Base-by-base conservation (phyloP, 2,329 filamentous ascomycete genomes). In the Rhynchosporium secalis region DNA sequence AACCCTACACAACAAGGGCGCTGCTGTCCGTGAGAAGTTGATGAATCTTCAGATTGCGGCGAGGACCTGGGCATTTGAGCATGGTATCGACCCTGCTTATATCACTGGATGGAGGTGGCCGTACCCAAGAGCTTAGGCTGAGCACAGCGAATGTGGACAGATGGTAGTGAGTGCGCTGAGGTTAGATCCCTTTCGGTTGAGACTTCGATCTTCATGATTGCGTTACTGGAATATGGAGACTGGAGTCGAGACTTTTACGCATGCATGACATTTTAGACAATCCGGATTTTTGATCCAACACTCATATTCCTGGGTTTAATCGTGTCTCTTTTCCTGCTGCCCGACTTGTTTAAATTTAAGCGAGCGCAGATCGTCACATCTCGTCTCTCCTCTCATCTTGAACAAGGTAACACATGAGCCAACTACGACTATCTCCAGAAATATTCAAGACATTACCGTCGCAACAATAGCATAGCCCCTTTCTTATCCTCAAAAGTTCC, bases 51-150 rank as follows among this genome's bases (percentile, higher is more conserved):
- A 89, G 78, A 85, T 91, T 68, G 77, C 78, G 56, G 86, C 86
- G 2, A 81, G 81, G 69, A 85, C 83, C 62, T 81, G 84, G 73
- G 88, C 88, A 0, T 91, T 85, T 69, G 87, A 91, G 78, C 80
- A 81, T 56, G 90, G 90, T 26, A 76, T 90, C 68, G 90, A 93
- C 75, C 87, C 88, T 0, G 63, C 63, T 1, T 65, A 67, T 20
- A 68, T 74, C 51, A 63, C 64, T 0, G 63, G 68, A 10, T 74
- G 72, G 72, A 67, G 45, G 20, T 74, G 72, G 72, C 71, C 72
- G 5, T 71, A 65, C 62, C 62, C 51, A 58, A 66, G 62, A 62
- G 45, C 38, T 8, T 58, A 58, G 41, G 36, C 5, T 15, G 45
- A 41, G 13, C 5, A 46, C 9, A n/a, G 9, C 9, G 1, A 55